Base-by-base conservation (phyloP, 2,329 filamentous ascomycete species). In the Arthrobotrys sphaeroides region DNA sequence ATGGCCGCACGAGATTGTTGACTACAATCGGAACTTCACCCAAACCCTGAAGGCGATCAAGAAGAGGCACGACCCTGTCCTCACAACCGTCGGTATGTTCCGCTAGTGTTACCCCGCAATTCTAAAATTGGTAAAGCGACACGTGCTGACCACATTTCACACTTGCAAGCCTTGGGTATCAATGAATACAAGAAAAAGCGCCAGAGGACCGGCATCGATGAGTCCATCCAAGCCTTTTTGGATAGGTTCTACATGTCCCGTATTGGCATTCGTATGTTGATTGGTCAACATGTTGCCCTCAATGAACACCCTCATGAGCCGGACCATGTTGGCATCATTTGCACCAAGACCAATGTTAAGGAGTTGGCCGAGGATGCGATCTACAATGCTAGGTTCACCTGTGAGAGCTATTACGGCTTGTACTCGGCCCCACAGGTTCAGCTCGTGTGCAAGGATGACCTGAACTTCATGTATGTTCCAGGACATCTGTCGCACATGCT, bases 161-260 rank as follows among this genome's bases (percentile, higher is more conserved):
- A 18, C 38, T 20, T 36, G 51, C 57, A 69, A 80, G 95, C 95
- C 4, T 94, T 99, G 83, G 95, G 95, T 74, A 97, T 99, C 79
- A 87, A 98, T 73, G 95, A 99, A 84, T 99, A 96, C 87, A 99
- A 99, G 85, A 92, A 94, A 67, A 94, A 91, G 82, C 89, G 93
- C 77, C 95, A 99, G 86, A 90, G 95, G 64, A 95, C 98, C 90
- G 95, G 98, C 82, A 99, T 99, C 81, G 95, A 98, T 84, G 90
- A 94, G 82, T 96, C 94, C 80, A 97, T 99, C 73, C 95, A 99
- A 83, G 90, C 93, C 66, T 99, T 99, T 85, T 89, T 99, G 78
- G 95, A 99, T 84, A 92, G 95, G 73, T 99, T 99, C 84, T 99
- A 99, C 86, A 99, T 99, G 95, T 97, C 94, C 47, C 92, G 95